Percentiles rank a stretch among this genome's conserved stretches.
Evolutionary conservation across 805 yeast genomes (phyloP).

Genomic region (Metschnikowia cubensis): DNA sequence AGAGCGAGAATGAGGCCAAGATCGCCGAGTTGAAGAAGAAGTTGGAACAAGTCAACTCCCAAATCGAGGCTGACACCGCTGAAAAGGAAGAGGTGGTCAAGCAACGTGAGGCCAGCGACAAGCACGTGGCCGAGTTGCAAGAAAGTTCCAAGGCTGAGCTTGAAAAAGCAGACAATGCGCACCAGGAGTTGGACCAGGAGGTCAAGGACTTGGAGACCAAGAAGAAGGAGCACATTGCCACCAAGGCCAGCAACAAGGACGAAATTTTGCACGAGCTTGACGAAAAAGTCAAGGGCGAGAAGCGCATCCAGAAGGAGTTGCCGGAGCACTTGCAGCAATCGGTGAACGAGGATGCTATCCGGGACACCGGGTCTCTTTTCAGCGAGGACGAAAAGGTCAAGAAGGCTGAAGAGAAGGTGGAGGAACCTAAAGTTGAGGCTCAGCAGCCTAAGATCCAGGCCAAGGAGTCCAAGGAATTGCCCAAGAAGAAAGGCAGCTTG

Average conservation of each 20-base stretch:
- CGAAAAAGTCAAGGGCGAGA: constrained; percentile 43
- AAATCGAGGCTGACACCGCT: constrained; percentile 29
- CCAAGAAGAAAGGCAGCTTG: constrained; percentile 14
- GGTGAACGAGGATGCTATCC: constrained; percentile 32
- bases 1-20: constrained; percentile 42
- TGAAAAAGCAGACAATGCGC: constrained; percentile 23
- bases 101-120: constrained; percentile 38
- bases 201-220: constrained; percentile 40
- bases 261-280: constrained; percentile 30
- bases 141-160: constrained; percentile 23
- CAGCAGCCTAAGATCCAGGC: neutral
- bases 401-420: neutral
- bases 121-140: constrained; percentile 36
- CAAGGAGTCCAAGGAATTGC: constrained; percentile 3
- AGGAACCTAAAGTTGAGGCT: neutral
- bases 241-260: constrained; percentile 34
- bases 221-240: constrained; percentile 32
- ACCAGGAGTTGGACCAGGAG: constrained; percentile 39
- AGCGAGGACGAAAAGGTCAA: constrained; percentile 22
- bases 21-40: constrained; percentile 42
- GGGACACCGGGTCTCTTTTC: constrained; percentile 39
- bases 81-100: constrained; percentile 32
- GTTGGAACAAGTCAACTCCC: constrained; percentile 39
- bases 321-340: constrained; percentile 49
- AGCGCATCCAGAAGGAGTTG: constrained; percentile 44